Evolutionary conservation across 176 grass and related monocot genomes (phyloP).

Genomic region (Chloris gayana): DNA sequence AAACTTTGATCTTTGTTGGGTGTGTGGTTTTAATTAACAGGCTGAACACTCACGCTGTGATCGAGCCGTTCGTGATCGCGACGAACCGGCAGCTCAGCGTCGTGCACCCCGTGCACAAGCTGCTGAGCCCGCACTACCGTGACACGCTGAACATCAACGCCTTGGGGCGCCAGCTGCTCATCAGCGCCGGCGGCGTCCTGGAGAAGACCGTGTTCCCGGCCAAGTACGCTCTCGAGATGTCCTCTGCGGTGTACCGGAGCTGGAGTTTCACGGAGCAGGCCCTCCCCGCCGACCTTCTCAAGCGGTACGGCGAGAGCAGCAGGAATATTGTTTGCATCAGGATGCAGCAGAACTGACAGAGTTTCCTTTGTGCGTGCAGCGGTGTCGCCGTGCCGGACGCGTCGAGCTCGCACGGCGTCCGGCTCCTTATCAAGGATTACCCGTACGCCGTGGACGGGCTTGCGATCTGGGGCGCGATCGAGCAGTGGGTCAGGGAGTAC

Average conservation of each 20-base stretch:
- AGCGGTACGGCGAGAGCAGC: slow-evolving; percentile 19
- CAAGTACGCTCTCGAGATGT: slow-evolving; percentile 70
- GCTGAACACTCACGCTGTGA: slow-evolving; percentile 80
- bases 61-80: slow-evolving; percentile 81
- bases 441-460: background rate
- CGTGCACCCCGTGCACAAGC: slow-evolving; percentile 78
- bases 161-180: slow-evolving; percentile 77
- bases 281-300: slow-evolving; percentile 67
- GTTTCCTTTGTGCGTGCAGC: background rate
- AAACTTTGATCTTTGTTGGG: no score
- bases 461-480: background rate
- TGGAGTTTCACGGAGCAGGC: slow-evolving; percentile 72
- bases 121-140: slow-evolving; percentile 72
- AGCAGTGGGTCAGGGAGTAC: background rate
- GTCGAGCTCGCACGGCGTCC: background rate
- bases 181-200: slow-evolving; percentile 76
- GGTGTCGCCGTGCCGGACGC: background rate
- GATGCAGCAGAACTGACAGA: no score
- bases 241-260: slow-evolving; percentile 54
- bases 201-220: slow-evolving; percentile 70
- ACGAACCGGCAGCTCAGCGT: slow-evolving; percentile 74
- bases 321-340: no score
- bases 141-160: slow-evolving; percentile 88
- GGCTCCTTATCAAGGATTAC: background rate
- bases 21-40: no score